Evolutionary conservation across 805 yeast genomes (phyloP), one percentile per base, ranked within the genome.

Genomic region (Saccharomycopsis sp.): DNA sequence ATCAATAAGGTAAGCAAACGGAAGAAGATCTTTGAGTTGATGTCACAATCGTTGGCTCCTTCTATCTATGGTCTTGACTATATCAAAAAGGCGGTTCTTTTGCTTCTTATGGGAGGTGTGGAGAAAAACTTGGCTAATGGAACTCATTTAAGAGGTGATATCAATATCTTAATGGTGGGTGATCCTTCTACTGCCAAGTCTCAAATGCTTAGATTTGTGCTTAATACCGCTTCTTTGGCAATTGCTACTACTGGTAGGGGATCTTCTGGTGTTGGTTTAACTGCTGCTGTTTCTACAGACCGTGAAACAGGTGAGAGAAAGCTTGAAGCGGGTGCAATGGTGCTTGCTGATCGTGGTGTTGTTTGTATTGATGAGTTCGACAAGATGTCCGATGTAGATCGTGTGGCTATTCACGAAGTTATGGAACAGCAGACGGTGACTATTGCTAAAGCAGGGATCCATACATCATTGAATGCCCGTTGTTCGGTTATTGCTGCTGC

Each of bases 391-490:
- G 99, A 94, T 71, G 83, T 85, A 25, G 99, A 94, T 75, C 82
- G 99, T 70, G 98, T 94, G 56, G 98, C 98, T 1, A 94, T 94
- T 68, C 99, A 94, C 73, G 99, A 94, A 80, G 99, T 94, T 54
- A 94, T 94, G 99, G 99, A 94, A 76, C 99, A 94, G 75, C 99
- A 94, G 72, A 94, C 99, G 0, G 97, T 93, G 29, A 92, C 98
- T 1, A 92, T 93, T 68, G 96, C 98, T 56, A 93, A 93, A 72
- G 99, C 98, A 3, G 99, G 99, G 63, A 93, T 93, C 67, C 97
- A 93, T 72, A 92, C 98, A 1, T 87, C 98, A 3, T 79, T 93
- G 65, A 93, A 93, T 69, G 98, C 99, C 14, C 83, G 99, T 67
- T 93, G 98, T 75, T 87, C 96, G 29, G 98, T 93, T 17, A 82